Evolutionary conservation across 2,329 filamentous ascomycete genomes (phyloP).

Genomic region (Xylaria sp.): DNA sequence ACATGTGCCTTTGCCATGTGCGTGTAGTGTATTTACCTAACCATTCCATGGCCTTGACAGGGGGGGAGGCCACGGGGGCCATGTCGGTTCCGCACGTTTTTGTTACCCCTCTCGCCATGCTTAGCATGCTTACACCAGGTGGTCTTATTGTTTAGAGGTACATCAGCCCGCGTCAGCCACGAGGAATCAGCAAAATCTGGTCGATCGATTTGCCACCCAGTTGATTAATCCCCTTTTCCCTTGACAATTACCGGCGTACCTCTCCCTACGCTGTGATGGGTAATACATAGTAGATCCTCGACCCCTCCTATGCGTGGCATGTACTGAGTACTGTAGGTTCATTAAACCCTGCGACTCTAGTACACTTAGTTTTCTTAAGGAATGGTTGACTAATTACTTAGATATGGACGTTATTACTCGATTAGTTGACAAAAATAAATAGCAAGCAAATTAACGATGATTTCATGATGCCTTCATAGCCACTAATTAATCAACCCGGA

Average conservation of each 20-base stretch:
- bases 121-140: conserved; percentile 27
- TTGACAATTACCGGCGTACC: conserved; percentile 1
- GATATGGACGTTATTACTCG: neutral
- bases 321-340: neutral
- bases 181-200: conserved; percentile 22
- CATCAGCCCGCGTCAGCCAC: conserved; percentile 32
- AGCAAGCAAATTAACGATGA: neutral
- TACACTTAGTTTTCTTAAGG: neutral
- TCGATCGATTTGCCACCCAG: conserved; percentile 24
- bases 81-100: conserved; percentile 37
- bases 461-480: neutral
- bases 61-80: conserved; percentile 10
- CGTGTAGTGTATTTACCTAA: conserved; percentile 25
- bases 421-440: neutral
- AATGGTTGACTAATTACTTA: neutral
- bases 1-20: conserved; percentile 33
- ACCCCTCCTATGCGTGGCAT: neutral
- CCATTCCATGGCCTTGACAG: conserved; percentile 13
- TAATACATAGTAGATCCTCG: neutral
- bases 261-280: neutral
- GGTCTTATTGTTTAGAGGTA: conserved; percentile 13
- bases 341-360: neutral
- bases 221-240: conserved; percentile 3
- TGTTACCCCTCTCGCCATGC: conserved; percentile 35
- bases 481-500: neutral